Base-by-base conservation (phyloP, 768 basidiomycete genomes). In the Chalciporus chontae region DNA sequence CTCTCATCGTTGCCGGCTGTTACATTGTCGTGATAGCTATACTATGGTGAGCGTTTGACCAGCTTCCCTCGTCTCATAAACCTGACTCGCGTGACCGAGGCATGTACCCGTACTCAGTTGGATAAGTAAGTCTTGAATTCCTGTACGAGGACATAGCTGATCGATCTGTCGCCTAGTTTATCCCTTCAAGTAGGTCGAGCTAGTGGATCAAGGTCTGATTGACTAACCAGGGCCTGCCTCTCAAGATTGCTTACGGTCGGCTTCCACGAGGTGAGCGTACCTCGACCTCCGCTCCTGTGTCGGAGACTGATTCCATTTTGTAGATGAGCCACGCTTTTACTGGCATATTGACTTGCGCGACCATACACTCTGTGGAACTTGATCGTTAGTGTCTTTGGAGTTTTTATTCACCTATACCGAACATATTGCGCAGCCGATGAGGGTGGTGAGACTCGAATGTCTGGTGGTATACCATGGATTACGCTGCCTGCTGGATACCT, bases 401-500 rank as follows among this genome's bases (percentile, higher is more conserved):
- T 19, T 3, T 43, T 37, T 36, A 46, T 8, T 14, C 51, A 40
- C 13, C 51, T 55, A 43, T 60, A 26, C 44, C 55, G 42, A 40
- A 51, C 45, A 24, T 45, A 10, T 3, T 45, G 23, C 48, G 21
- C 61, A 91, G 85, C 90, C 39, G 90, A 92, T 59, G 93, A 94
- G 70, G 92, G 92, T 36, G 92, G 91, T 11, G 80, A 82, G 32
- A 94, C 92, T 5, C 73, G 76, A 31, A 94, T 94, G 92, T 83
- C 85, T 14, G 92, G 92, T 24, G 93, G 91, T 0, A 80, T 94
- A 37, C 72, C 78, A 18, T 88, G 84, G 79, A 67, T 92, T 19
- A 92, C 91, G 0, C 78, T 92, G 3, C 88, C 90, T 3, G 83
- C 82, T n/a, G 91, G 92, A 50, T 90, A 91, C 65, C 80, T 92